These are phyloP conservation scores for Neoboletus magnificus DNA, from an alignment of 768 basidiomycete genomes.

Conservation along the genomic window DNA sequence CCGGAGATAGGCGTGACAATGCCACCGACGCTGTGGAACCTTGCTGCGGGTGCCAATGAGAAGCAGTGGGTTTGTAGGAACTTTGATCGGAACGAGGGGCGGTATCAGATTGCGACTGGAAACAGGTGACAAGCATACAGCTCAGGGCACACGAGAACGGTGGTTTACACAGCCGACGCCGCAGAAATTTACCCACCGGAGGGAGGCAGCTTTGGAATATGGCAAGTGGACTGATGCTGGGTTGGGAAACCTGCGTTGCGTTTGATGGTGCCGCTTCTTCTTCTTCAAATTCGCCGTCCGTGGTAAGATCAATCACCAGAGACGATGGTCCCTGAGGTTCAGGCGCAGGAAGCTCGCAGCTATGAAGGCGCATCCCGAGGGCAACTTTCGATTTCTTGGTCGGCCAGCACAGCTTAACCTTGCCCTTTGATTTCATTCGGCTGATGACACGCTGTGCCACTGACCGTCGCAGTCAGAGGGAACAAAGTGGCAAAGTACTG, in stretches of 20 bases:
- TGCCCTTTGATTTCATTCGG: slow-evolving; percentile 28
- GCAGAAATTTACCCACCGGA: slow-evolving; percentile 13
- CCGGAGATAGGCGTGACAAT: not conserved
- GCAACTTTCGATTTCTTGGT: slow-evolving; percentile 15
- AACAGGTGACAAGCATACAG: not conserved
- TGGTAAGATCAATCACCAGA: slow-evolving; percentile 22
- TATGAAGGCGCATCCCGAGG: slow-evolving; percentile 16
- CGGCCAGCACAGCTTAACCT: slow-evolving; percentile 19
- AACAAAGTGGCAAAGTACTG: not conserved
- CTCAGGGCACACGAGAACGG: not conserved
- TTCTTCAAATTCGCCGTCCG: slow-evolving; percentile 3
- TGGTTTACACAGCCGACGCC: not conserved
- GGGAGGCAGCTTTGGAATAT: not conserved
- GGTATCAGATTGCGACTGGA: slow-evolving; percentile 7
- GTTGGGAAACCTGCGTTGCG: not conserved
- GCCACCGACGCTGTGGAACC: not conserved
- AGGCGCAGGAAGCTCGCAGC: slow-evolving; percentile 4
- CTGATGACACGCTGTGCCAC: slow-evolving; percentile 28
- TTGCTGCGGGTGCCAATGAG: slow-evolving; percentile 1
- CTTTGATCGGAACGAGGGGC: not conserved
- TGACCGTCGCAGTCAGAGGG: slow-evolving; percentile 9
- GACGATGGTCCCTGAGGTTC: not conserved
- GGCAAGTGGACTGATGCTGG: not conserved
- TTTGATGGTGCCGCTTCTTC: not conserved
- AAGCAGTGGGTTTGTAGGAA: not conserved